A percentile compares a stretch with the other conserved stretches of the same genome.
phyloP scores from a whole-genome alignment of 2,329 filamentous ascomycete species.

The Escovopsis sp. region DNA sequence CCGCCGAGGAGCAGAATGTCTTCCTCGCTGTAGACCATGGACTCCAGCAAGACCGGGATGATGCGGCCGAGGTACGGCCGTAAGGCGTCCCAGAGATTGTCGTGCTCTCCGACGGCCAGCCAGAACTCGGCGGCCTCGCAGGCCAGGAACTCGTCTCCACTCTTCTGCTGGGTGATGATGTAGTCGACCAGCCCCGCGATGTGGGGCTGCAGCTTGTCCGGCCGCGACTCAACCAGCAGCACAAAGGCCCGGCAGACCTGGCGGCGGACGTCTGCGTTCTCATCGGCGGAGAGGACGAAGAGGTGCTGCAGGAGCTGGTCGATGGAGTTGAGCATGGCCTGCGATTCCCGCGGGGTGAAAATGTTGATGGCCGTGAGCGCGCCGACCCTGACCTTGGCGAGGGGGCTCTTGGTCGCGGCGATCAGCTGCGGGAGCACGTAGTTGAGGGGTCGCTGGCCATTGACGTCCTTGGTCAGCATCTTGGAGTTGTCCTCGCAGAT shows the following conservation, averaged over 20 bases:
- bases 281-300: constrained; percentile 66
- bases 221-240: constrained; percentile 76
- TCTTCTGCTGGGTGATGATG: constrained; percentile 77
- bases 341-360: constrained; percentile 73
- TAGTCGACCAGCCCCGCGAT: constrained; percentile 83
- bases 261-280: constrained; percentile 67
- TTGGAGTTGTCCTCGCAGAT: constrained; percentile 94
- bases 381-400: constrained; percentile 63
- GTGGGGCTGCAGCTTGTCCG: constrained; percentile 81
- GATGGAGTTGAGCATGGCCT: constrained; percentile 66
- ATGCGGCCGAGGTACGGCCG: constrained; percentile 70
- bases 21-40: constrained; percentile 93
- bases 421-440: constrained; percentile 85
- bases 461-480: constrained; percentile 72
- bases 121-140: constrained; percentile 96
- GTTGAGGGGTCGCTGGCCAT: constrained; percentile 74
- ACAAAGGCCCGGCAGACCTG: constrained; percentile 92
- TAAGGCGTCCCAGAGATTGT: constrained; percentile 60
- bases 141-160: constrained; percentile 76
- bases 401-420: constrained; percentile 63
- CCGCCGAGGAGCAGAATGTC: constrained; percentile 76
- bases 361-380: constrained; percentile 80
- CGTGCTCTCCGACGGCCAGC: constrained; percentile 83
- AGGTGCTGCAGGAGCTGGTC: constrained; percentile 71
- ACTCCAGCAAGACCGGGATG: constrained; percentile 77